Conservation (phyloP, 2,329 filamentous ascomycete genomes). For the Phaeoacremonium minimum region DNA sequence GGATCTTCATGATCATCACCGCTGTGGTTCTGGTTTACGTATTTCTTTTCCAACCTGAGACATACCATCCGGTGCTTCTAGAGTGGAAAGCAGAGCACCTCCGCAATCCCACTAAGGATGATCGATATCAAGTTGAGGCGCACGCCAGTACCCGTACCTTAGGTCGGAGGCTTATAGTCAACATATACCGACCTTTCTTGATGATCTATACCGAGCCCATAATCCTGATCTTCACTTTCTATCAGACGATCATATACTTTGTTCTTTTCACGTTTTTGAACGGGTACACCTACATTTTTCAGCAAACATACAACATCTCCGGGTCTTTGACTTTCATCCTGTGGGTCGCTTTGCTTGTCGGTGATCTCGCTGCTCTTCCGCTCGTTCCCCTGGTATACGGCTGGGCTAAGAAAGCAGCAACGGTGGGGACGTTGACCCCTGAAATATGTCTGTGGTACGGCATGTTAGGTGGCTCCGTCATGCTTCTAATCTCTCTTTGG, state of each 20-base stretch:
- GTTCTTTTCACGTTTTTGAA: conserved; percentile 45
- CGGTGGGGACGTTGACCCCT: conserved; percentile 11
- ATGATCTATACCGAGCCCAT: conserved; percentile 30
- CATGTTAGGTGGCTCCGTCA: conserved; percentile 29
- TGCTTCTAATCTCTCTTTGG: conserved; percentile 35
- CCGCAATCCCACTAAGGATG: conserved; percentile 17
- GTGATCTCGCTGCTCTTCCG: conserved; percentile 21
- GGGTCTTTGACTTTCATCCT: conserved; percentile 30
- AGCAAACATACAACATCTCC: conserved; percentile 28
- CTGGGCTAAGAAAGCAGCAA: conserved; percentile 15
- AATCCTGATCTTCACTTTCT: conserved; percentile 35
- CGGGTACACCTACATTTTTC: conserved; percentile 41
- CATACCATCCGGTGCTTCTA: conserved; percentile 20
- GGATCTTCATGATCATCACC: conserved; percentile 24
- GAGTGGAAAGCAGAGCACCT: conserved; percentile 19
- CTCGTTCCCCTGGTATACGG: conserved; percentile 20
- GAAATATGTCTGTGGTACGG: conserved; percentile 30
- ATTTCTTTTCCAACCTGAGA: conserved; percentile 21
- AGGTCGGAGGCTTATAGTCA: conserved; percentile 11
- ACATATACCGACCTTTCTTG: conserved; percentile 17
- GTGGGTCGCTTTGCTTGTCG: conserved; percentile 32
- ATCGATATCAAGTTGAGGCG: conserved; percentile 14
- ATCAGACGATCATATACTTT: conserved; percentile 43
- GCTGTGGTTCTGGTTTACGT: conserved; percentile 12
- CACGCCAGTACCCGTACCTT: conserved; percentile 16